phyloP scores from a whole-genome alignment of 148 eudicot species.

The Vaccinium corymbosum region DNA sequence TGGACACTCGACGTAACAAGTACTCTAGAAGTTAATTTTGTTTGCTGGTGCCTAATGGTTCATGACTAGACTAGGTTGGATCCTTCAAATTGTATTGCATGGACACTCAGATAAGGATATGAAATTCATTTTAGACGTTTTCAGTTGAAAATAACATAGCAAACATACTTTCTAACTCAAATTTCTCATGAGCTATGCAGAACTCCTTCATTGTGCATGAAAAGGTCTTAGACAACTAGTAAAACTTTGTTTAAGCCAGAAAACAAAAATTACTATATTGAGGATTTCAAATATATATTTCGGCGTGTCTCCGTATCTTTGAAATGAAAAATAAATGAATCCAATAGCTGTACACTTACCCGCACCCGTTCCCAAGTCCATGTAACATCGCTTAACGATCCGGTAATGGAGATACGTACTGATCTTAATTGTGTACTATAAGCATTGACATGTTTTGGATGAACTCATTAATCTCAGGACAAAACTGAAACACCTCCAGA shows the following conservation, averaged over 20 bases:
- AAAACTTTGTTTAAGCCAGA: too few relatives aligned
- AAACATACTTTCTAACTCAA: neutral
- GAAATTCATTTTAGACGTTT: neutral
- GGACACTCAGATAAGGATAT: neutral
- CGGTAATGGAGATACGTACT: neutral
- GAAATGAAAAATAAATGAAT: neutral
- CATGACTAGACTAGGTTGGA: neutral
- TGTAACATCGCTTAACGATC: neutral
- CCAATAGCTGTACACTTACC: neutral
- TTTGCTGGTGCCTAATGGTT: too few relatives aligned
- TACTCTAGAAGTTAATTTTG: too few relatives aligned
- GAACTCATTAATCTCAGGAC: conserved; percentile 39
- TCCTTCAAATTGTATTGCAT: neutral
- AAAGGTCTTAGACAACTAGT: neutral
- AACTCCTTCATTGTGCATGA: neutral
- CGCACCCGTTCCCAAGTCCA: neutral
- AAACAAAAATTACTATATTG: neutral
- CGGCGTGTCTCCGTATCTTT: neutral
- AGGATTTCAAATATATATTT: neutral
- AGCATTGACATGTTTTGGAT: neutral
- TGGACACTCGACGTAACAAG: too few relatives aligned
- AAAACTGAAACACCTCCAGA: conserved; percentile 68
- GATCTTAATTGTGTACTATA: neutral
- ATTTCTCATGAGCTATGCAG: neutral
- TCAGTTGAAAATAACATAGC: neutral